Base-by-base conservation (phyloP, 805 yeast species). In the Blastobotrys robertii region DNA sequence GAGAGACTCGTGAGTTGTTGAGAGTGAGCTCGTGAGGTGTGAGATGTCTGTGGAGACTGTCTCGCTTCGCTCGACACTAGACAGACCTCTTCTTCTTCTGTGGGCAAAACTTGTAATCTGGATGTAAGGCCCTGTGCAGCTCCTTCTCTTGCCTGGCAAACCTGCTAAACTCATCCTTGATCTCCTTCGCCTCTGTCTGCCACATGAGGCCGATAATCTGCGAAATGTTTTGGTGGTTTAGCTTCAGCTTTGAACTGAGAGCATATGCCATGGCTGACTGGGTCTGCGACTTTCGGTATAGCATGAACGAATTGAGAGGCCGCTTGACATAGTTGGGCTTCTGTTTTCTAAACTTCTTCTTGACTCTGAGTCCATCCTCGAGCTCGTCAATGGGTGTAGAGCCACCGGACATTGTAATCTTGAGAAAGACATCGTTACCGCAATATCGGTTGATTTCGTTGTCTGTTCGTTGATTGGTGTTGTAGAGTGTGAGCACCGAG, bases 281-380 rank as follows among this genome's bases (percentile, higher is more conserved):
- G 12, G 70, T 65, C 63, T 69, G 66, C 4, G 67, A 51, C 14
- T 67, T 57, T 40, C 74, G 59, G 50, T 71, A 70, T 8, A 70
- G 57, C 75, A 70, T 70, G 48, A 67, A 70, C 22, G 71, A 64
- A 53, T 70, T 70, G 44, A 69, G 57, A 1, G 75, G 75, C 34
- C 76, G 62, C 48, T 70, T 71, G 38, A 70, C 60, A 43, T 66
- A 49, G 41, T 55, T 46, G 32, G 47, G 47, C 16, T 43, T 35
- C 36, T 43, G 44, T 41, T 47, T 46, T 9, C 51, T 41, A 22
- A 43, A 48, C 45, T 47, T 50, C 50, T 49, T 46, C 45, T 45
- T 42, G 36, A 34, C 34, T 43, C 46, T 34, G 37, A 42, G 10
- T 39, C 41, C 16, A n/a, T 35, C 44, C 9, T 15, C 42, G 30